Evolutionary conservation across 306 rosid genomes (phyloP).

Genomic region (Vigna nakashimae): DNA sequence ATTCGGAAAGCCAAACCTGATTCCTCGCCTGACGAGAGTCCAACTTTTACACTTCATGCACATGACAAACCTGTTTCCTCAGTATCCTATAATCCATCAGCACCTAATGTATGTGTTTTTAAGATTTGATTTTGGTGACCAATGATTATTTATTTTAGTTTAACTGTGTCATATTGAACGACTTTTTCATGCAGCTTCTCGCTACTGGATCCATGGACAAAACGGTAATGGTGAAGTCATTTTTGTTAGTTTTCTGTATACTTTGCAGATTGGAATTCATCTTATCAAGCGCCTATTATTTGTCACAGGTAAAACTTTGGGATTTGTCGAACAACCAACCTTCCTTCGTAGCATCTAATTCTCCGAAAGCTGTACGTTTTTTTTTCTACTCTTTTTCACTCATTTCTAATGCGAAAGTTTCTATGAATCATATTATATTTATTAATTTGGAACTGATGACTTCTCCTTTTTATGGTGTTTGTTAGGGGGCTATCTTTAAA

Average conservation of each 20-base stretch:
- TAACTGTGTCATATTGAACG: conserved; percentile 37
- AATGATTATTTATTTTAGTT: conserved; percentile 34
- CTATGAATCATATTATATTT: not conserved
- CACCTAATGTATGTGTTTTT: conserved; percentile 70
- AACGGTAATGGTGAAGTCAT: conserved; percentile 60
- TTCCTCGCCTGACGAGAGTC: conserved; percentile 56
- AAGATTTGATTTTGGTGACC: conserved; percentile 27
- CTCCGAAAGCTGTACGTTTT: conserved; percentile 67
- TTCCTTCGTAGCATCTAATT: conserved; percentile 67
- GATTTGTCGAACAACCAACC: conserved; percentile 92
- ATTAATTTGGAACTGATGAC: conserved; percentile 23
- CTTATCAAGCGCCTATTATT: conserved; percentile 31
- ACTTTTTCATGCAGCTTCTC: conserved; percentile 65
- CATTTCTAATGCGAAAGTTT: not conserved
- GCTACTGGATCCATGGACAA: conserved; percentile 92
- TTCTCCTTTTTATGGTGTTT: conserved; percentile 39
- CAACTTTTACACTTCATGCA: conserved; percentile 90
- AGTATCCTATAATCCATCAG: conserved; percentile 71
- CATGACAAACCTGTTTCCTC: conserved; percentile 84
- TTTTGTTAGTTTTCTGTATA: conserved; percentile 17
- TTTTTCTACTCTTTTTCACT: too few relatives aligned
- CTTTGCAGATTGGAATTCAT: conserved; percentile 30
- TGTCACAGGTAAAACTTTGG: conserved; percentile 87
- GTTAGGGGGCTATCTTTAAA: conserved; percentile 84
- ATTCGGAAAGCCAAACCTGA: conserved; percentile 69